Conservation (phyloP, 371 early-diverging fungal genomes). For the Sanchytrium tribonematis region DNA sequence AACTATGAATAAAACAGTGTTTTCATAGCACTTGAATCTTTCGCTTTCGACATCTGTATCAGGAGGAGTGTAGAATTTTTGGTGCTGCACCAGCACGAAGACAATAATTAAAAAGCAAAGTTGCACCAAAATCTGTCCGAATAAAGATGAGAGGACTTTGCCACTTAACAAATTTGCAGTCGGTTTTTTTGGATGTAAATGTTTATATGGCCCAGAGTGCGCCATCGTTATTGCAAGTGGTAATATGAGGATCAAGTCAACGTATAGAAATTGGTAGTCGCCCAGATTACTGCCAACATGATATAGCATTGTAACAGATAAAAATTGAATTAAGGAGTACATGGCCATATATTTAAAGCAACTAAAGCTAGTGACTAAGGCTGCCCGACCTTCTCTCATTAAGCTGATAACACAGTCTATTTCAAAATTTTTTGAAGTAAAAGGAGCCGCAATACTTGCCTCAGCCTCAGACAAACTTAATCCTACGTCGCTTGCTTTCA, state of each 20-base stretch:
- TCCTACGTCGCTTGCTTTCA: slow-evolving; percentile 14
- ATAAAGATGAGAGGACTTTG: slow-evolving; percentile 57
- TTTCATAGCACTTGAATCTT: slow-evolving; percentile 44
- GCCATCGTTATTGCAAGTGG: slow-evolving; percentile 44
- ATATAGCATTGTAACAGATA: slow-evolving; percentile 60
- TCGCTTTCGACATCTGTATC: slow-evolving; percentile 32
- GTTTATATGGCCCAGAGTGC: slow-evolving; percentile 24
- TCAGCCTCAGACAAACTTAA: slow-evolving; percentile 10
- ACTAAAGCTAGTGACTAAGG: slow-evolving; percentile 9
- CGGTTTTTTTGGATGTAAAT: slow-evolving; percentile 40
- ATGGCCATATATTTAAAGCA: slow-evolving; percentile 17
- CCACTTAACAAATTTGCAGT: slow-evolving; percentile 70
- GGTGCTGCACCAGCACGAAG: slow-evolving; percentile 34
- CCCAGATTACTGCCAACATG: slow-evolving; percentile 52
- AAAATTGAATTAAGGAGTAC: slow-evolving; percentile 42
- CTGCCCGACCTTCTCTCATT: slow-evolving; percentile 14
- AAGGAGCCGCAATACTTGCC: slow-evolving; percentile 9
- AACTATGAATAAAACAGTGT: slow-evolving; percentile 56
- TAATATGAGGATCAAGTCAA: slow-evolving; percentile 59
- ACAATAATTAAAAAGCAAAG: slow-evolving; percentile 38
- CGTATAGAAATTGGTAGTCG: slow-evolving; percentile 66
- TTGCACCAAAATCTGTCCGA: slow-evolving; percentile 57
- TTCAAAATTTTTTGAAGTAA: slow-evolving; percentile 7
- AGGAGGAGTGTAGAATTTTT: slow-evolving; percentile 22
- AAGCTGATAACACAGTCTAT: slow-evolving; percentile 9